Base-by-base conservation (phyloP, 192 early-diverging fungal genomes). In the Coemansia sp. region DNA sequence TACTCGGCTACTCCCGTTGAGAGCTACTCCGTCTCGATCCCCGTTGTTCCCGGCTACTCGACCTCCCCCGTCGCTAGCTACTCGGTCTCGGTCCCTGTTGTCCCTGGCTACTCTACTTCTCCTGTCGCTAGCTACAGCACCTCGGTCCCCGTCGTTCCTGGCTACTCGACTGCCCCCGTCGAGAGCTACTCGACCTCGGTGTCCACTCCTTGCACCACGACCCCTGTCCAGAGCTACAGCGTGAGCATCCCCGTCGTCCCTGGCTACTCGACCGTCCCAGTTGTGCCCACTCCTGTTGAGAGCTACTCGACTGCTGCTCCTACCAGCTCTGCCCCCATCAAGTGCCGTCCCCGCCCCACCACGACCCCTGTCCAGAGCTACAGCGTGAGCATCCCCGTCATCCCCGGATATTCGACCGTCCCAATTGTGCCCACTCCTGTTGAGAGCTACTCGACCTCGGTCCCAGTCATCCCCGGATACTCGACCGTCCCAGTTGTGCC, bases 141-240 rank as follows among this genome's bases (percentile, higher is more conserved):
- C 43, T n/a, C n/a, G n/a, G 29, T 42, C 22, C 11, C 47, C 49
- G n/a, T n/a, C n/a, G n/a, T n/a, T n/a, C n/a, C n/a, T n/a, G n/a
- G n/a, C n/a, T n/a, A n/a, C n/a, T n/a, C n/a, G n/a, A n/a, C n/a
- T n/a, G 19, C 62, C 42, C 40, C 62, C 14, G 70, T 65, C 54
- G 73, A 68, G 61, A 45, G 43, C 45, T 47, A 62, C 65, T 32
- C 65, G 36, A 53, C 62, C 24, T 37, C n/a, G 10, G 11, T 40
- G 47, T 15, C 12, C 46, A 22, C 46, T 15, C 12, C 37, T 20
- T 37, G 59, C 8, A 36, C 25, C 24, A n/a, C 14, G 10, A 35
- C 70, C 2, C 41, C 63, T n/a, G 62, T 60, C 4, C 62, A 62
- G 46, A 32, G 22, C 58, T 66, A 60, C 70, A 51, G 47, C 59